These are phyloP conservation scores for Penicillium salamii DNA, from an alignment of 495 filamentous ascomycete genomes.

Conservation along the genomic window DNA sequence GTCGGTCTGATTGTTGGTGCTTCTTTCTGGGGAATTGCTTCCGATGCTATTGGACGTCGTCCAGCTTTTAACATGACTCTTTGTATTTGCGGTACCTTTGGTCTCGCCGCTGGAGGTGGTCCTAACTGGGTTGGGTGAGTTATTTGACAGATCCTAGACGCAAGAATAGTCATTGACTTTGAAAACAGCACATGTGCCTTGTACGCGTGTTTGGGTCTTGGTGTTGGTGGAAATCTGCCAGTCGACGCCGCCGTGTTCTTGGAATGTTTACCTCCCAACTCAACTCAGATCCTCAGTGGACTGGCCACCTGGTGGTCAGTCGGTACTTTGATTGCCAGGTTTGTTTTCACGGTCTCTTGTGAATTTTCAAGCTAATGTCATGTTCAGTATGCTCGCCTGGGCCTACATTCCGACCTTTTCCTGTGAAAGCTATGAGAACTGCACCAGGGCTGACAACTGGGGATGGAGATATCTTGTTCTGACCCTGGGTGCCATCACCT, in stretches of 20 bases:
- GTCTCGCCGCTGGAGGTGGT: conserved; percentile 42
- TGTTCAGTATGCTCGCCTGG: conserved; percentile 45
- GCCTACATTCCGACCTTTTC: conserved; percentile 47
- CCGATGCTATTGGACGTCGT: conserved; percentile 49
- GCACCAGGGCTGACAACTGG: conserved; percentile 57
- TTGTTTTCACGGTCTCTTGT: not conserved
- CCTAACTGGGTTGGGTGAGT: conserved; percentile 40
- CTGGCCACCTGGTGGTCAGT: conserved; percentile 54
- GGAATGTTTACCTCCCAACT: conserved; percentile 49
- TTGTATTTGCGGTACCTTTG: conserved; percentile 46
- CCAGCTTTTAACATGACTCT: conserved; percentile 52
- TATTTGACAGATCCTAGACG: not conserved
- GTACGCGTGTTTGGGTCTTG: conserved; percentile 43
- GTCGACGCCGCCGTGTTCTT: conserved; percentile 50
- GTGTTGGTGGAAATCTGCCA: conserved; percentile 51
- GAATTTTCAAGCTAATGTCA: conserved; percentile 24
- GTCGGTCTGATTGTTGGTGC: conserved; percentile 49
- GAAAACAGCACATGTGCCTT: conserved; percentile 30
- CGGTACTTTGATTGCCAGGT: conserved; percentile 46
- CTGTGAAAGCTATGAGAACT: conserved; percentile 35
- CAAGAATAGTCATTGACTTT: not conserved
- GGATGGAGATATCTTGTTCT: conserved; percentile 75
- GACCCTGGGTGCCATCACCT: conserved; percentile 61
- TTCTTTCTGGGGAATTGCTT: conserved; percentile 49
- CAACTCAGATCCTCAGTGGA: conserved; percentile 44